A percentile compares a stretch with the other conserved stretches of the same genome.
These are phyloP conservation scores for Coemansia sp. DNA, from an alignment of 192 early-diverging fungal genomes.

Conservation along the genomic window DNA sequence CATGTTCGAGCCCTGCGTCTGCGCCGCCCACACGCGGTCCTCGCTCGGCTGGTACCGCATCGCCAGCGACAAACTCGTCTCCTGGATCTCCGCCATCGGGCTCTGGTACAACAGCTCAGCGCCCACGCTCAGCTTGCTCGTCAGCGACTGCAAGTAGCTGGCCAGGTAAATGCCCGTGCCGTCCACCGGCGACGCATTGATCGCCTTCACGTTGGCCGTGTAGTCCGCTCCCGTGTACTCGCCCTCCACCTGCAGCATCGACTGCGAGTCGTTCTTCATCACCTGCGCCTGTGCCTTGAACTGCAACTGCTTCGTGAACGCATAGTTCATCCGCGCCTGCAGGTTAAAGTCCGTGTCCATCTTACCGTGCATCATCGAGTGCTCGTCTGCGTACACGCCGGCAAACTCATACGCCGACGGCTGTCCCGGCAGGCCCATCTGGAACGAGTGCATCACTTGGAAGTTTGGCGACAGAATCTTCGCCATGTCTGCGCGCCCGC, in stretches of 20 bases:
- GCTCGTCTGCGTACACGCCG: constrained; percentile 76
- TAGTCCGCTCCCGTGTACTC: constrained; percentile 90
- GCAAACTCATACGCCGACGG: constrained; percentile 93
- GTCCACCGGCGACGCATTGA: constrained; percentile 92
- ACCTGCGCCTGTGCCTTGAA: constrained; percentile 68
- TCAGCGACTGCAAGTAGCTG: constrained; percentile 89
- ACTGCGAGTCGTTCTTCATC: constrained; percentile 71
- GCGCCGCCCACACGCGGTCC: constrained; percentile 68
- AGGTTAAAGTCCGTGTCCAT: constrained; percentile 91
- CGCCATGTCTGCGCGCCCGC: constrained; percentile 89
- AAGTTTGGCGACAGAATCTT: constrained; percentile 94
- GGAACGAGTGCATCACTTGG: constrained; percentile 90
- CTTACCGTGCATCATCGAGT: constrained; percentile 86
- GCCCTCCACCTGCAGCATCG: constrained; percentile 89
- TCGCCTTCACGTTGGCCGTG: constrained; percentile 85
- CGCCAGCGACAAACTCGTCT: constrained; percentile 71
- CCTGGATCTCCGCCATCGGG: constrained; percentile 77
- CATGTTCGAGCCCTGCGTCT: constrained; percentile 65
- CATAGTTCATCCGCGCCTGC: constrained; percentile 78
- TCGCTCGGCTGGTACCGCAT: constrained; percentile 66
- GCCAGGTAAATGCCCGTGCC: constrained; percentile 86
- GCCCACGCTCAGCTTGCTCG: constrained; percentile 78
- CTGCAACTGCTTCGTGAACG: constrained; percentile 69
- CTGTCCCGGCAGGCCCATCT: constrained; percentile 74
- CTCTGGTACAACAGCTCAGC: constrained; percentile 82